A percentile compares a stretch with the other conserved stretches of the same genome.
These are phyloP conservation scores for Paecilomyces sp. DNA, from an alignment of 2,329 filamentous ascomycete genomes.

Conservation along the genomic window DNA sequence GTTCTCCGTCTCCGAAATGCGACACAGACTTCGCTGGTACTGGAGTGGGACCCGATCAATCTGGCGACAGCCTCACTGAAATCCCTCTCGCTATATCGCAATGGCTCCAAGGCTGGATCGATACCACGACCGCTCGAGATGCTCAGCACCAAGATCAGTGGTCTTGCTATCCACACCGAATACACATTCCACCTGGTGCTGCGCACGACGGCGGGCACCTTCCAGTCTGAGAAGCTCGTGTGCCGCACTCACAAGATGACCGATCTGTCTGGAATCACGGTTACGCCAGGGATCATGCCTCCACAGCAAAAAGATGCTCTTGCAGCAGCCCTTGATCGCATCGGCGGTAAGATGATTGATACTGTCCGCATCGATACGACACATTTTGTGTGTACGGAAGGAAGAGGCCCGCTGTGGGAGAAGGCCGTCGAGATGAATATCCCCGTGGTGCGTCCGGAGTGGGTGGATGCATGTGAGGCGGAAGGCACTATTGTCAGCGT, in stretches of 20 bases:
- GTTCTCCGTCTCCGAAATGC: slow-evolving; percentile 88
- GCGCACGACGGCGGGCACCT: slow-evolving; percentile 83
- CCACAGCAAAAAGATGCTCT: slow-evolving; percentile 65
- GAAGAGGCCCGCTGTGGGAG: slow-evolving; percentile 84
- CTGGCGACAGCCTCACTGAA: slow-evolving; percentile 88
- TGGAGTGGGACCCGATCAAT: slow-evolving; percentile 95
- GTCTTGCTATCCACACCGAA: slow-evolving; percentile 91
- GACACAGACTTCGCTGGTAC: slow-evolving; percentile 94
- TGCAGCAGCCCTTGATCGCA: slow-evolving; percentile 68
- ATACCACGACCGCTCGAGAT: slow-evolving; percentile 83
- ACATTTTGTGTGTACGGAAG: slow-evolving; percentile 95
- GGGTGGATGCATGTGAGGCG: slow-evolving; percentile 93
- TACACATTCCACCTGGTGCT: slow-evolving; percentile 92
- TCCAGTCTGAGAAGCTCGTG: slow-evolving; percentile 70
- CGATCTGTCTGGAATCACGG: slow-evolving; percentile 87
- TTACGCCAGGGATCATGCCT: slow-evolving; percentile 83
- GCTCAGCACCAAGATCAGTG: slow-evolving; percentile 93
- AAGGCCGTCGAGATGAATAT: slow-evolving; percentile 98
- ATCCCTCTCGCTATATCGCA: slow-evolving; percentile 84
- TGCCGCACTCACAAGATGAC: slow-evolving; percentile 98
- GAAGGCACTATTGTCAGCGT: slow-evolving; percentile 90
- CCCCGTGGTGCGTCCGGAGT: slow-evolving; percentile 91
- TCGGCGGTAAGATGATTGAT: slow-evolving; percentile 88
- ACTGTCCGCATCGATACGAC: slow-evolving; percentile 93
- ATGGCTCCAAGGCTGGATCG: slow-evolving; percentile 91